phyloP scores from a whole-genome alignment of 2,329 filamentous ascomycete species.

The Delphinella strobiligena region DNA sequence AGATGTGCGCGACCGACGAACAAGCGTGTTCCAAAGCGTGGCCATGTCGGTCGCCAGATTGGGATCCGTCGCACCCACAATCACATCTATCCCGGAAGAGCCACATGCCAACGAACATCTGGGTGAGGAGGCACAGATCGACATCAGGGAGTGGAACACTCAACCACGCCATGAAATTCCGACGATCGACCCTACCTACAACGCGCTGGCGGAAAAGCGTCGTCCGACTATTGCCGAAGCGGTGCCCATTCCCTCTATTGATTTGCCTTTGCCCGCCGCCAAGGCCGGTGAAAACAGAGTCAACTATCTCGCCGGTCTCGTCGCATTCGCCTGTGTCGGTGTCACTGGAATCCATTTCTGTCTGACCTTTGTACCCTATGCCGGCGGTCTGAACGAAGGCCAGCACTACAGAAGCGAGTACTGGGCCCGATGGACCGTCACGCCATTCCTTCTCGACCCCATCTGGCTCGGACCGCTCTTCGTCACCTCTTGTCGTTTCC shows the following conservation, averaged over 20 bases:
- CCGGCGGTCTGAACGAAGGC: constrained; percentile 23
- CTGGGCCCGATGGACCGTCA: constrained; percentile 30
- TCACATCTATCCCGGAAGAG: not conserved
- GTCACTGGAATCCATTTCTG: constrained; percentile 35
- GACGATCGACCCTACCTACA: constrained; percentile 4
- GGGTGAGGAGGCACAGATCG: not conserved
- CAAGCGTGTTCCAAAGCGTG: not conserved
- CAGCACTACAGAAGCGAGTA: constrained; percentile 28
- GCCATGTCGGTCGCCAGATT: not conserved
- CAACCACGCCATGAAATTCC: constrained; percentile 1
- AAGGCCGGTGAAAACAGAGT: constrained; percentile 20
- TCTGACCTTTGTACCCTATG: constrained; percentile 30
- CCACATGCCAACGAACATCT: not conserved
- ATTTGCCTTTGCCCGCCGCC: constrained; percentile 5
- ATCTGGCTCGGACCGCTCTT: constrained; percentile 39
- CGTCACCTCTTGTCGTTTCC: constrained; percentile 35
- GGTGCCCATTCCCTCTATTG: constrained; percentile 3
- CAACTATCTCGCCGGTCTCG: constrained; percentile 35
- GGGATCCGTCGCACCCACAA: not conserved
- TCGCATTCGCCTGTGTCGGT: constrained; percentile 31
- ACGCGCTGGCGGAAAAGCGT: constrained; percentile 1
- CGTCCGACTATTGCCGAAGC: constrained; percentile 6
- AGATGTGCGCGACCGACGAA: not conserved
- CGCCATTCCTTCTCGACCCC: constrained; percentile 32
- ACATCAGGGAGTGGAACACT: constrained; percentile 1